Base-by-base conservation (phyloP, 169 alveolate genomes). In the Plasmodium ovale region DNA sequence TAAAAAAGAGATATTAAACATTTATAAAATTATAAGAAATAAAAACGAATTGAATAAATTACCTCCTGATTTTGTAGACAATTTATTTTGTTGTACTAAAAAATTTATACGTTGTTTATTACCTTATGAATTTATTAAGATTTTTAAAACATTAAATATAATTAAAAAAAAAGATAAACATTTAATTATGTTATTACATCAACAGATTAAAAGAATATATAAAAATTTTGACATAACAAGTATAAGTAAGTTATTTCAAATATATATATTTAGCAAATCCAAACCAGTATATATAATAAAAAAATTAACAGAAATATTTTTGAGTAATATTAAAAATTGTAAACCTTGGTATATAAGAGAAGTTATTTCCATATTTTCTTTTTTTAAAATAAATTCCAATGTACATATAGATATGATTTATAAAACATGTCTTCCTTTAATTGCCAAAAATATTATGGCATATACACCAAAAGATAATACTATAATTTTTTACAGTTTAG, bases 171-270 rank as follows among this genome's bases (percentile, higher is more conserved):
- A 82, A 23, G 60, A 82, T 39, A 82, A 56, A 12, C 64, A 65
- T 10, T 10, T 82, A 44, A 65, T 47, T 69, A 37, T 82, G 42
- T 70, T 82, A 21, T 49, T 82, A 37, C 79, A 82, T 64, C 90
- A 82, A 44, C 90, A 82, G 42, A 82, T 82, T 14, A 82, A 82
- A 65, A 64, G 90, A 54, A 82, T 82, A 47, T 70, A 82, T 27
- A 6, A 65, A n/a, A 82, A 51, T 69, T 82, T 82, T 42, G 90
- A 82, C 39, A 29, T 82, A 3, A 54, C 51, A 37, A 82, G 84
- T 42, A 82, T 82, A 1, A 64, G 90, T 51, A 82, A 82, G 58
- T 70, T 82, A 12, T 82, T 82, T 59, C 90, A 82, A 35, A 33
- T 82, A 12, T 82, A 64, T 51, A 64, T 39, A 25, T 65, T 82